Evolutionary conservation across 106 monocot species (phyloP), one percentile per base, ranked within the genome.

Genomic region (Iris macrosiphon): DNA sequence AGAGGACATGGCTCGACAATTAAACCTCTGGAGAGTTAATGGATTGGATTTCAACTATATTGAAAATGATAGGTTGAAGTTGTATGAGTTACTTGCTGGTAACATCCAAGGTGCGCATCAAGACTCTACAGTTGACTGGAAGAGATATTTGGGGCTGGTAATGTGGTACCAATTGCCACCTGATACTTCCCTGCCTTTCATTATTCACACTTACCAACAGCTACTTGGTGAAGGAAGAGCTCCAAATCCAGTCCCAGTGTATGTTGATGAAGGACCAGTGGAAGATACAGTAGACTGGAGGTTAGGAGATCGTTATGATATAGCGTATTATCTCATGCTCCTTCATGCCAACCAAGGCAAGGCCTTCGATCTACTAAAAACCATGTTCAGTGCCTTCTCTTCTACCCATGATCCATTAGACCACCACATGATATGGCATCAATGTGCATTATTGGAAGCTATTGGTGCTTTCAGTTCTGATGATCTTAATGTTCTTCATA

Each of bases 401-500:
- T 91, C 87, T 7, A 87, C 87, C 21, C 24, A 74, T 70, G 98
- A 91, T 80, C 80, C 98, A 51, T 70, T 98, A 65, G 91, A 98
- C 45, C 79, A 87, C 68, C 98, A 98, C 73, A 98, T 98, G 98
- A 87, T 98, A 45, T 98, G 96, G 98, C 90, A 91, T 62, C 80
- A 91, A 53, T 75, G 73, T 22, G 80, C 75, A 18, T 52, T 91
- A 66, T 59, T 98, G 64, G 80, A 91, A 64, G 68, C 91, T 59
- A 70, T 91, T 60, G 91, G 83, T 44, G 72, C 71, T 50, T 76
- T 90, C 42, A 73, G 63, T 49, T 83, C 80, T 24, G 49, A 67
- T 68, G 87, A 98, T 75, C 80, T 98, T 70, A 72, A 87, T 66
- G 39, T 91, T 24, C 75, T 98, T 69, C 91, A 91, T 56, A 72